These are phyloP conservation scores for Begonia loranthoides DNA, from an alignment of 306 rosid genomes.

Conservation along the genomic window DNA sequence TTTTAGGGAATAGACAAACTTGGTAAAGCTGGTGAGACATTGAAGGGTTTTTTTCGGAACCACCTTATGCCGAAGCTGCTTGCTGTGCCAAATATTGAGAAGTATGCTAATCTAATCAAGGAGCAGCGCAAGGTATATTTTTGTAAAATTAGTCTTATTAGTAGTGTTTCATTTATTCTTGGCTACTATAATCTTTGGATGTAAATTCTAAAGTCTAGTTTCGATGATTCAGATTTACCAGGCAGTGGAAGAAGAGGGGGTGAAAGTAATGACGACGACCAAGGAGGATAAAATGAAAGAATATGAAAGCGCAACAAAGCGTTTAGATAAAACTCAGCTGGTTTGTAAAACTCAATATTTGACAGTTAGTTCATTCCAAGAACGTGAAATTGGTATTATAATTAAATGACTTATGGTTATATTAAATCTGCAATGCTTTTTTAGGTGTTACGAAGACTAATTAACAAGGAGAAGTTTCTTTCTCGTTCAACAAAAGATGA, in stretches of 20 bases:
- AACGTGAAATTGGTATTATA: too few species aligned
- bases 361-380: too few species aligned
- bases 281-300: slow-evolving; percentile 61
- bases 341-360: slow-evolving; percentile 21
- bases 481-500: slow-evolving; percentile 58
- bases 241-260: slow-evolving; percentile 47
- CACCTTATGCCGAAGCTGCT: slow-evolving; percentile 90
- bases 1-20: slow-evolving; percentile 58
- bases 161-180: too few species aligned
- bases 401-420: neutral
- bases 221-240: slow-evolving; percentile 47
- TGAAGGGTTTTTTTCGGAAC: slow-evolving; percentile 86
- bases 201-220: neutral
- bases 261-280: slow-evolving; percentile 34
- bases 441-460: slow-evolving; percentile 65
- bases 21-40: slow-evolving; percentile 75
- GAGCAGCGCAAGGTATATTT: slow-evolving; percentile 59
- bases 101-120: slow-evolving; percentile 57
- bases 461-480: slow-evolving; percentile 30
- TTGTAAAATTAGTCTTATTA: neutral
- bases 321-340: slow-evolving; percentile 59
- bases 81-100: slow-evolving; percentile 82
- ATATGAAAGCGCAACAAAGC: slow-evolving; percentile 57
- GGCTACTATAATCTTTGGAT: neutral
- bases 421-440: slow-evolving; percentile 2